Conservation (phyloP, 371 early-diverging fungal genomes). For the Coemansia sp. region DNA sequence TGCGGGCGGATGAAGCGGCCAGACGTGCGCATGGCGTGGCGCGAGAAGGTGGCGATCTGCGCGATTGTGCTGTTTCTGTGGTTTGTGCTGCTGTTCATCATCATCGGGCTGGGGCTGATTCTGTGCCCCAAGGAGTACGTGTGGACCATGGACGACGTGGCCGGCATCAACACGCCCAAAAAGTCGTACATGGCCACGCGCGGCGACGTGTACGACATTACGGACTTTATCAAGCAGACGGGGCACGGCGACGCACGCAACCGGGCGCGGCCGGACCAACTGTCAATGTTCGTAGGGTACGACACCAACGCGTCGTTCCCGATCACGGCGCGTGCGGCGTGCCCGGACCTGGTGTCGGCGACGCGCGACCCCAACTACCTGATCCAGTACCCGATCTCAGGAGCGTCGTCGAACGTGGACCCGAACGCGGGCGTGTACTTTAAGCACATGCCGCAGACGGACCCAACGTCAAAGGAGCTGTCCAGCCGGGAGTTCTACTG, state of each 20-base stretch:
- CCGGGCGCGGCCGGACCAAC: slow-evolving; percentile 47
- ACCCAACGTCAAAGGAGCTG: slow-evolving; percentile 28
- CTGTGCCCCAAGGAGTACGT: slow-evolving; percentile 85
- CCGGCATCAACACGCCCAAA: slow-evolving; percentile 45
- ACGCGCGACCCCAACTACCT: slow-evolving; percentile 40
- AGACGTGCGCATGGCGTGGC: slow-evolving; percentile 94
- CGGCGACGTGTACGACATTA: slow-evolving; percentile 78
- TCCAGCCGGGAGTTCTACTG: slow-evolving; percentile 46
- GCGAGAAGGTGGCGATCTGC: slow-evolving; percentile 94
- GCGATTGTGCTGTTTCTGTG: slow-evolving; percentile 82
- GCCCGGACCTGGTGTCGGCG: slow-evolving; percentile 53
- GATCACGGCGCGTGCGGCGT: slow-evolving; percentile 56
- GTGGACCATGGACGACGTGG: slow-evolving; percentile 60
- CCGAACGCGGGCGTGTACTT: slow-evolving; percentile 17
- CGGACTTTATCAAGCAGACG: slow-evolving; percentile 61
- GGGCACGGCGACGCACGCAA: slow-evolving; percentile 50
- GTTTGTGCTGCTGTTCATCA: slow-evolving; percentile 76
- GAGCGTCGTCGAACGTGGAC: slow-evolving; percentile 29
- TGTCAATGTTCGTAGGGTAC: slow-evolving; percentile 56
- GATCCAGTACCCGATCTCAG: slow-evolving; percentile 33
- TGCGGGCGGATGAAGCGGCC: slow-evolving; percentile 78
- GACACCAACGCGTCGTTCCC: slow-evolving; percentile 63
- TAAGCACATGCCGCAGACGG: slow-evolving; percentile 27
- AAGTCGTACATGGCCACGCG: slow-evolving; percentile 64
- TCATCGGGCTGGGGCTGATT: slow-evolving; percentile 76